Conservation (phyloP, 257 asterid genomes). For the Solanum bulbocastanum region DNA sequence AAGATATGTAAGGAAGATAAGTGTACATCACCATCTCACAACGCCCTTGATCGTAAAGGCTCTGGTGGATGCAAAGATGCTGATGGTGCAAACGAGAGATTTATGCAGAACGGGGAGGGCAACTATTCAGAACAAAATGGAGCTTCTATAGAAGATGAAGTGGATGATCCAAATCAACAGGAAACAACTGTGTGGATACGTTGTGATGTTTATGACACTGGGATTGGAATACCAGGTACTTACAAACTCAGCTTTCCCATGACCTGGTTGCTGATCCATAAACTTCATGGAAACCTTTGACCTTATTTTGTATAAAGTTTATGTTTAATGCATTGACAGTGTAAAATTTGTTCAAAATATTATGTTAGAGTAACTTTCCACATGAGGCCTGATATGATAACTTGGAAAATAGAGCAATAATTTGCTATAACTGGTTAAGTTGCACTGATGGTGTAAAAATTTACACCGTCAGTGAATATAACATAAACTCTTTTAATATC, state of each 20-base stretch:
- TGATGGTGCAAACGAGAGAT: conserved; percentile 5
- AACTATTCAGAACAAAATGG: conserved; percentile 8
- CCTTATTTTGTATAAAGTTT: not conserved
- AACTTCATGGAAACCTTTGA: not conserved
- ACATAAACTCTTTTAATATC: not conserved
- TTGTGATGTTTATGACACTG: conserved; percentile 82
- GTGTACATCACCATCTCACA: conserved; percentile 14
- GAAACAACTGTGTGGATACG: conserved; percentile 71
- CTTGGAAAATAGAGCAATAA: not conserved
- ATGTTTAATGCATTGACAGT: not conserved
- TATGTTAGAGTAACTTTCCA: not conserved
- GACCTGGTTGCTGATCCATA: not conserved
- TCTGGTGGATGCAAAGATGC: not conserved
- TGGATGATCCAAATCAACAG: conserved; percentile 7
- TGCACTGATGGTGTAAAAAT: not conserved
- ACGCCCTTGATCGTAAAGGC: not conserved
- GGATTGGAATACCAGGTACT: conserved; percentile 91
- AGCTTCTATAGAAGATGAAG: conserved; percentile 23
- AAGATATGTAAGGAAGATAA: conserved; percentile 16
- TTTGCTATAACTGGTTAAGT: not conserved
- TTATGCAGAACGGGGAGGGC: conserved; percentile 7
- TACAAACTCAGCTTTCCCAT: not conserved
- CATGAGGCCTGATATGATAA: not conserved
- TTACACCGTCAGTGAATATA: not conserved
- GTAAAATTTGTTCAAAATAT: not conserved